Percentiles rank a stretch among this genome's conserved stretches.
These are phyloP conservation scores for Penicillium sp. DNA, from an alignment of 2,329 filamentous ascomycete genomes.

Conservation along the genomic window DNA sequence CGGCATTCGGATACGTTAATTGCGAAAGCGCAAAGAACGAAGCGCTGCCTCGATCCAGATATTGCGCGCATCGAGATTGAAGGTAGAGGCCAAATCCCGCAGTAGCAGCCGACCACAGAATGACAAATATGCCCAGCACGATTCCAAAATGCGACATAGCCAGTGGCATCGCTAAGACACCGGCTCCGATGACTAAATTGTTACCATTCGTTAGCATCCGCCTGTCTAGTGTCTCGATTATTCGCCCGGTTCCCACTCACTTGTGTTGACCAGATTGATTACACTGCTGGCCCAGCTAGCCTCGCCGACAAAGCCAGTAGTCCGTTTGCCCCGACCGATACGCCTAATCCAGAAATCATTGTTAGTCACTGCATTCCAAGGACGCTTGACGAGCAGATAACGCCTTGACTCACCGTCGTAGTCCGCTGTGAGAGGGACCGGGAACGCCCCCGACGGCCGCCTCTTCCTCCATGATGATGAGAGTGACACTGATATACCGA, in stretches of 20 bases:
- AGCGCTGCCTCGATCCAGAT: slow-evolving; percentile 82
- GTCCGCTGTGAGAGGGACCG: slow-evolving; percentile 23
- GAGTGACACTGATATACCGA: slow-evolving; percentile 10
- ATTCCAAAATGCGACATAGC: slow-evolving; percentile 97
- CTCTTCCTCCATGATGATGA: slow-evolving; percentile 36
- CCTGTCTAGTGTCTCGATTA: background rate
- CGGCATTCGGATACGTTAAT: slow-evolving; percentile 93
- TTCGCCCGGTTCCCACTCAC: slow-evolving; percentile 52
- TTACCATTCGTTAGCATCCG: background rate
- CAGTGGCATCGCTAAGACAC: slow-evolving; percentile 92
- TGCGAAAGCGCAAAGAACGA: slow-evolving; percentile 98
- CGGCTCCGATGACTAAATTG: slow-evolving; percentile 78
- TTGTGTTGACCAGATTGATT: slow-evolving; percentile 95
- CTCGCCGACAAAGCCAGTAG: slow-evolving; percentile 67
- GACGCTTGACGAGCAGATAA: background rate
- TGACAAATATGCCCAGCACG: slow-evolving; percentile 76
- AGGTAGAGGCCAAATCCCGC: slow-evolving; percentile 93
- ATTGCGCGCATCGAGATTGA: slow-evolving; percentile 87
- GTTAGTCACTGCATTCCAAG: background rate
- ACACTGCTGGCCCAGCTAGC: slow-evolving; percentile 89
- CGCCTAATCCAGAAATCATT: slow-evolving; percentile 24
- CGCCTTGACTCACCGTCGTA: slow-evolving; percentile 29
- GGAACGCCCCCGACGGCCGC: slow-evolving; percentile 27
- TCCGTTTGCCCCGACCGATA: slow-evolving; percentile 63
- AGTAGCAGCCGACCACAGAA: slow-evolving; percentile 86